phyloP scores from a whole-genome alignment of 768 basidiomycete species.

The Favolaschia claudopus region DNA sequence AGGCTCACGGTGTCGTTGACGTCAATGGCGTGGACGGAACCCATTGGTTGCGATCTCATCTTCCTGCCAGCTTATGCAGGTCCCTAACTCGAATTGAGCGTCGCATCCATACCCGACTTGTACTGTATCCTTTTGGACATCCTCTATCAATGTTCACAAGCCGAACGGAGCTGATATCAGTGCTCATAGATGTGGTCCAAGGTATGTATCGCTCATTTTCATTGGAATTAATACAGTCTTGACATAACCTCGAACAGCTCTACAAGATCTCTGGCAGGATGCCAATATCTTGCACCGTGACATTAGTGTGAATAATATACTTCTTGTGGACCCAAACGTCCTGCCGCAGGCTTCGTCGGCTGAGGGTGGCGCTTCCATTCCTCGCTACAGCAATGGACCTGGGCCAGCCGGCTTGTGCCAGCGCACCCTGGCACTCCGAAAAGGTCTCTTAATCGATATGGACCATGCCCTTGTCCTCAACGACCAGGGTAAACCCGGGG shows the following conservation, averaged over 20 bases:
- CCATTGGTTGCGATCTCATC: neutral
- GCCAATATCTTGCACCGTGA: conserved; percentile 3
- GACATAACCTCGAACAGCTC: neutral
- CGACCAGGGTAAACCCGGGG: neutral
- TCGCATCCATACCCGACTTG: neutral
- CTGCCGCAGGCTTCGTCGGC: conserved; percentile 1
- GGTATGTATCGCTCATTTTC: neutral
- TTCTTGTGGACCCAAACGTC: neutral
- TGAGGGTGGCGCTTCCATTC: neutral
- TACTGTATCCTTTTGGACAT: too few relatives aligned
- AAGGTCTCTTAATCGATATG: conserved; percentile 1
- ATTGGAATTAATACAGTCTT: neutral
- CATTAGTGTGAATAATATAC: conserved; percentile 11
- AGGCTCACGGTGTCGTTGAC: neutral
- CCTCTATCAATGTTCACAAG: too few relatives aligned
- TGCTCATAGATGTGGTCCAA: conserved; percentile 6
- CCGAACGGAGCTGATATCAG: too few relatives aligned
- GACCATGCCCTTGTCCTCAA: conserved; percentile 1
- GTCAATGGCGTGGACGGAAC: neutral
- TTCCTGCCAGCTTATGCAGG: too few relatives aligned
- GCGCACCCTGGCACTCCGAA: neutral
- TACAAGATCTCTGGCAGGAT: neutral
- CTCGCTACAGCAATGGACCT: neutral
- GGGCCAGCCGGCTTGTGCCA: neutral
- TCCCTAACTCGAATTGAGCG: too few relatives aligned